Conservation (phyloP, 2,329 filamentous ascomycete genomes). For the Cladosporium velox region DNA sequence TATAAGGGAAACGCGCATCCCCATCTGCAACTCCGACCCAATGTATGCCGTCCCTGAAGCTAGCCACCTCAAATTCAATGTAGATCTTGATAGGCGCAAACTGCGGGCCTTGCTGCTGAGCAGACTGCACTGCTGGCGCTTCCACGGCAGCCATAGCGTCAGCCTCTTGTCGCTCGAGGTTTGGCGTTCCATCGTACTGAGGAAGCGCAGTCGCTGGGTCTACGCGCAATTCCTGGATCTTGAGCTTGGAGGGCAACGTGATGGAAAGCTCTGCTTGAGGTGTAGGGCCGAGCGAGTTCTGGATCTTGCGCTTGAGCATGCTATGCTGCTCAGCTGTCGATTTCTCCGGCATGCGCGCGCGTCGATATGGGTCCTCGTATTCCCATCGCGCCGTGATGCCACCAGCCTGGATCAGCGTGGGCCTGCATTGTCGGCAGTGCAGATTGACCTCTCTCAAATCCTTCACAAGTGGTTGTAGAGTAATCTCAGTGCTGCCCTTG, state of each 20-base stretch:
- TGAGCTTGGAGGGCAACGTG: constrained; percentile 60
- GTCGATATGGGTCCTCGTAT: constrained; percentile 67
- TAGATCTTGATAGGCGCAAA: constrained; percentile 64
- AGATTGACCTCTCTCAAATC: constrained; percentile 58
- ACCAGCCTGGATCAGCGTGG: constrained; percentile 54
- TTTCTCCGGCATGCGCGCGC: constrained; percentile 61
- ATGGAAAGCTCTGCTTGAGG: constrained; percentile 61
- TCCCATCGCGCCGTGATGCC: constrained; percentile 43
- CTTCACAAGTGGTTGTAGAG: constrained; percentile 65
- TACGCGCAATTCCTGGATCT: constrained; percentile 62
- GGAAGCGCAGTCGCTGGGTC: constrained; percentile 33
- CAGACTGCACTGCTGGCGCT: constrained; percentile 31
- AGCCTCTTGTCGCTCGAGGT: constrained; percentile 34
- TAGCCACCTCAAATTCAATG: constrained; percentile 76
- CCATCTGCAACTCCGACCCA: constrained; percentile 83
- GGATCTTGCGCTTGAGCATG: constrained; percentile 68
- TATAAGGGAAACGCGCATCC: constrained; percentile 84
- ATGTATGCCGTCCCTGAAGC: constrained; percentile 82
- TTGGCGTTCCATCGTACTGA: constrained; percentile 48
- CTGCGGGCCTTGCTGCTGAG: constrained; percentile 36
- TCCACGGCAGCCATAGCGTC: constrained; percentile 38
- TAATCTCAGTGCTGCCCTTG: constrained; percentile 78
- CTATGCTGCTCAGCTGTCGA: constrained; percentile 74
- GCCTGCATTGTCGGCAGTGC: constrained; percentile 63
- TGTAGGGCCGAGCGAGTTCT: constrained; percentile 56